Percentiles rank a stretch among this genome's conserved stretches.
Conservation (phyloP, 169 alveolate genomes). For the Besnoitia besnoiti region DNA sequence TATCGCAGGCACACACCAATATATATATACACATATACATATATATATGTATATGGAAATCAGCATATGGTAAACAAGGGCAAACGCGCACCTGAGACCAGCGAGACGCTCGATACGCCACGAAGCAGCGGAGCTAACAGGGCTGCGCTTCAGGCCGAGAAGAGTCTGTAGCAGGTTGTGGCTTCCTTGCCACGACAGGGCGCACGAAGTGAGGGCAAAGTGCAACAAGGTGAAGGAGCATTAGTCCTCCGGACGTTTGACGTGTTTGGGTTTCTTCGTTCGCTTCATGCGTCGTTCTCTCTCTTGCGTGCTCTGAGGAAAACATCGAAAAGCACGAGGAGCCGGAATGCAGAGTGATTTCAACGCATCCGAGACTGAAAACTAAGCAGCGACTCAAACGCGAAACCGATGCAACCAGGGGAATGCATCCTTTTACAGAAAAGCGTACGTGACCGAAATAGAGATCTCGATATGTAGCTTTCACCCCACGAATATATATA, state of each 20-base stretch:
- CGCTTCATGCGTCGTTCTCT: constrained; percentile 64
- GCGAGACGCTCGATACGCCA: too few species aligned
- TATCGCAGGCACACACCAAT: not conserved
- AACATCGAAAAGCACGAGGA: not conserved
- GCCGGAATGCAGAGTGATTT: not conserved
- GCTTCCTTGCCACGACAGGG: too few species aligned
- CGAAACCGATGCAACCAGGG: not conserved
- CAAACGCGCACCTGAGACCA: too few species aligned
- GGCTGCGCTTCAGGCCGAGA: not conserved
- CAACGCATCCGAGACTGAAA: not conserved
- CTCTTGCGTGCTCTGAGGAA: constrained; percentile 49
- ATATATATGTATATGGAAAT: not conserved
- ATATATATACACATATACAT: not conserved
- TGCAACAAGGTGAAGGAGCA: too few species aligned
- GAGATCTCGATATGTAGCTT: too few species aligned
- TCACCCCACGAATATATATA: too few species aligned
- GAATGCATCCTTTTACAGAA: not conserved
- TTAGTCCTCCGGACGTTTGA: constrained; percentile 34
- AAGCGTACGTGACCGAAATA: too few species aligned
- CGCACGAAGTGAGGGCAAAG: not conserved
- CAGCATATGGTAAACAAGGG: too few species aligned
- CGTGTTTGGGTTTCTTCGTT: constrained; percentile 40
- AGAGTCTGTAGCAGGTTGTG: too few species aligned
- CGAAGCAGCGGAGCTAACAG: too few species aligned
- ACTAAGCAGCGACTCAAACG: not conserved